phyloP scores from a whole-genome alignment of 225 moss, liverwort and hornwort genomes.

The Neckera pumila region DNA sequence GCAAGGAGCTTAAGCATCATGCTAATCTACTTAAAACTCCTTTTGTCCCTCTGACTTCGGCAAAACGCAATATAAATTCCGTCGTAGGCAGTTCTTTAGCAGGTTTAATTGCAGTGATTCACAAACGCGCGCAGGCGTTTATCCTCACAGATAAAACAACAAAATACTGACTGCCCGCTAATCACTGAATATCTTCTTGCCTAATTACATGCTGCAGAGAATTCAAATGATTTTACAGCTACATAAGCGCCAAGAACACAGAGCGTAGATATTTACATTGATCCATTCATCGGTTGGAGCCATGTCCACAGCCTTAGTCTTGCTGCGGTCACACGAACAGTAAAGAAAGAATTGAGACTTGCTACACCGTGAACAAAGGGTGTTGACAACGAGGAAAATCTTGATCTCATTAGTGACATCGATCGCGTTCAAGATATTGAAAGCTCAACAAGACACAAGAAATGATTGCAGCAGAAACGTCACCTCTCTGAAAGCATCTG shows the following conservation, averaged over 20 bases:
- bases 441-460: not conserved
- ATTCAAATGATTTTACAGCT: not conserved
- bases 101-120: not conserved
- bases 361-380: not conserved
- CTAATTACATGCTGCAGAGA: not conserved
- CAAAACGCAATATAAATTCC: not conserved
- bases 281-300: constrained; percentile 93
- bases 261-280: constrained; percentile 41
- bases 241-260: not conserved
- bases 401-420: not conserved
- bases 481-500: constrained; percentile 81
- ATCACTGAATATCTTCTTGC: not conserved
- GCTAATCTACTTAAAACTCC: not conserved
- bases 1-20: not conserved
- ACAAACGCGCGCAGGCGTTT: not conserved
- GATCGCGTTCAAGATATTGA: not conserved
- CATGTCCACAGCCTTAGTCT: constrained; percentile 78
- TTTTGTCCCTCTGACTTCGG: not conserved
- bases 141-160: not conserved
- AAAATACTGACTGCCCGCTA: not conserved
- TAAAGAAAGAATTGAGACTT: too few relatives aligned
- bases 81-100: not conserved
- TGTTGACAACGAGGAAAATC: not conserved
- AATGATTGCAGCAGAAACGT: not conserved
- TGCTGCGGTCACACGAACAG: constrained; percentile 35